Evolutionary conservation across 352 stramenopile genomes (phyloP).

Genomic region (Globisporangium cederbergense): DNA sequence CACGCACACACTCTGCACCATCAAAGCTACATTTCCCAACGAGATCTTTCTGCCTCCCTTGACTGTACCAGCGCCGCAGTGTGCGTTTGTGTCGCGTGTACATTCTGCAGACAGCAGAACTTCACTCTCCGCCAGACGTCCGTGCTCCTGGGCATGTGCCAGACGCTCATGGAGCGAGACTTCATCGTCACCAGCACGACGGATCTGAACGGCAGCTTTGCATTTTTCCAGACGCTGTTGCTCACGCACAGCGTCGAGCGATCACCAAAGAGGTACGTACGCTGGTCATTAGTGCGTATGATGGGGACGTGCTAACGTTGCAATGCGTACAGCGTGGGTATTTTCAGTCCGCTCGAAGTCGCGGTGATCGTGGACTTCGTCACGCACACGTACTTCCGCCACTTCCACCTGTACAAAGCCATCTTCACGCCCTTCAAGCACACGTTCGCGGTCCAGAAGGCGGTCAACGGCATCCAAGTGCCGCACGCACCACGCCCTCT

Average conservation of each 20-base stretch:
- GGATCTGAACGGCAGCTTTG: conserved; percentile 48
- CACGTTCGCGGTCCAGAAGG: conserved; percentile 42
- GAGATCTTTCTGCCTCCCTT: not conserved
- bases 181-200: conserved; percentile 41
- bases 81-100: conserved; percentile 15
- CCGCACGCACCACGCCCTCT: conserved; percentile 35
- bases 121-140: conserved; percentile 59
- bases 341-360: conserved; percentile 58
- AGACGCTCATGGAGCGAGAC: conserved; percentile 63
- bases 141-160: conserved; percentile 61
- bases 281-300: not conserved
- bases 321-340: conserved; percentile 33
- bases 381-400: conserved; percentile 75
- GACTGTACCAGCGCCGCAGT: not conserved
- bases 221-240: conserved; percentile 54
- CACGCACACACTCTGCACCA: not conserved
- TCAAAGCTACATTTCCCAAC: not conserved
- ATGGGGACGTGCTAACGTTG: not conserved
- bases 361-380: conserved; percentile 65
- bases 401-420: conserved; percentile 79
- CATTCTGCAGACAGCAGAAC: conserved; percentile 64
- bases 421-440: conserved; percentile 71
- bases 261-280: conserved; percentile 54
- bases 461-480: conserved; percentile 43
- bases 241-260: conserved; percentile 68